A percentile compares a stretch with the other conserved stretches of the same genome.
Conservation (phyloP, 176 grass and related monocot genomes). For the Eleusine indica region DNA sequence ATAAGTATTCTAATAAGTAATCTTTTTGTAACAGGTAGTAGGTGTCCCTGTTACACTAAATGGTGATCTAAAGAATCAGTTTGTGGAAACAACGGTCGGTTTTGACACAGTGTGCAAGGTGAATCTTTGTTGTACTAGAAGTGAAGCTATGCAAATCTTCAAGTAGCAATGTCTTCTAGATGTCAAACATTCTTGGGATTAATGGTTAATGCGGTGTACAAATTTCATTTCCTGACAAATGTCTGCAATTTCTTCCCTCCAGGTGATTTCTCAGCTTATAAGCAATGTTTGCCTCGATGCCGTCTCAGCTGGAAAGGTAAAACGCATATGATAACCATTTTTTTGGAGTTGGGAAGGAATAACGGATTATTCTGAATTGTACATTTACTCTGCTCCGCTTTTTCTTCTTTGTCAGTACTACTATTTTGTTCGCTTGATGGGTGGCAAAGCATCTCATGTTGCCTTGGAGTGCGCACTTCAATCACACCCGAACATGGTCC, state of each 20-base stretch:
- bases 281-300: conserved; percentile 77
- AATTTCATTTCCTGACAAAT: neutral
- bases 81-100: conserved; percentile 72
- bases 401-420: conserved; percentile 54
- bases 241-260: conserved; percentile 14
- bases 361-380: neutral
- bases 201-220: neutral
- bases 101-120: conserved; percentile 82
- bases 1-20: neutral
- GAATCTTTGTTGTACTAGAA: neutral
- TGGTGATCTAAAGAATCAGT: conserved; percentile 78
- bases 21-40: conserved; percentile 44
- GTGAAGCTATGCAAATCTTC: neutral
- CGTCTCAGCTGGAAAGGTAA: conserved; percentile 32
- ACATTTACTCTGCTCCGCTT: neutral
- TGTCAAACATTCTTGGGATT: neutral
- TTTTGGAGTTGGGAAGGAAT: neutral
- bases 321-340: neutral
- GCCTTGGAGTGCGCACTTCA: conserved; percentile 75
- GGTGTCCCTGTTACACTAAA: conserved; percentile 65
- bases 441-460: conserved; percentile 73
- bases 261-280: conserved; percentile 78
- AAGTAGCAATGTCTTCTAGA: neutral
- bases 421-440: conserved; percentile 83
- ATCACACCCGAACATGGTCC: conserved; percentile 80